Conservation (phyloP, 495 filamentous ascomycete species). For the Podospora bellae-mahoneyi region DNA sequence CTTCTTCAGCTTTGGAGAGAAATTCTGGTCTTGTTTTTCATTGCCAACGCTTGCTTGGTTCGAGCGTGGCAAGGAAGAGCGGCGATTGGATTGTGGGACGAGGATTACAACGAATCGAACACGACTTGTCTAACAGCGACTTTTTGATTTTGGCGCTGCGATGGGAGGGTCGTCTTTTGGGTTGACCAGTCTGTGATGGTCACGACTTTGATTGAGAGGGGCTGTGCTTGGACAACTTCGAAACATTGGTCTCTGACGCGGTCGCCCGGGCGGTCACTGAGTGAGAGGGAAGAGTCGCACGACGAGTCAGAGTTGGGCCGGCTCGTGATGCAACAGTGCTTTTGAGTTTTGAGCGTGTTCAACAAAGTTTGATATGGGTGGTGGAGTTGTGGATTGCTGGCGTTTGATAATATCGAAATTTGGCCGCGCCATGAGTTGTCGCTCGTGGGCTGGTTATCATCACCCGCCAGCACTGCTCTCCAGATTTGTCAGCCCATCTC, state of each 20-base stretch:
- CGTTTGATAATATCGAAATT: neutral
- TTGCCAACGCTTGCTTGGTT: slow-evolving; percentile 28
- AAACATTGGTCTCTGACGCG: slow-evolving; percentile 2
- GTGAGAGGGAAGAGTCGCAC: slow-evolving; percentile 7
- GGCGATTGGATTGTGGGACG: neutral
- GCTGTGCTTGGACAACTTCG: neutral
- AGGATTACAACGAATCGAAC: neutral
- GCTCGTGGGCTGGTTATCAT: slow-evolving; percentile 5
- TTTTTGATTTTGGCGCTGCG: neutral
- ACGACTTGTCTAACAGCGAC: neutral
- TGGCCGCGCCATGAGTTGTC: neutral
- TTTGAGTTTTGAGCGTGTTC: neutral
- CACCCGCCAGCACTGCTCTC: neutral
- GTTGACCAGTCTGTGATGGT: neutral
- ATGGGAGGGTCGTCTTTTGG: neutral
- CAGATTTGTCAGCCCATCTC: neutral
- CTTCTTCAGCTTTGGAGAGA: slow-evolving; percentile 27
- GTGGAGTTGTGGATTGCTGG: neutral
- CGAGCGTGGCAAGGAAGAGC: slow-evolving; percentile 32
- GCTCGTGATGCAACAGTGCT: neutral
- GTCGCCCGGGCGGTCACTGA: slow-evolving; percentile 8
- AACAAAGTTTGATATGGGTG: neutral
- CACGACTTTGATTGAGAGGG: slow-evolving; percentile 3
- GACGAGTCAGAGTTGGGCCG: slow-evolving; percentile 12
- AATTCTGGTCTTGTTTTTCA: slow-evolving; percentile 26